phyloP scores from a whole-genome alignment of 1,284 basidiomycete species.

The Xanthoconium separans region DNA sequence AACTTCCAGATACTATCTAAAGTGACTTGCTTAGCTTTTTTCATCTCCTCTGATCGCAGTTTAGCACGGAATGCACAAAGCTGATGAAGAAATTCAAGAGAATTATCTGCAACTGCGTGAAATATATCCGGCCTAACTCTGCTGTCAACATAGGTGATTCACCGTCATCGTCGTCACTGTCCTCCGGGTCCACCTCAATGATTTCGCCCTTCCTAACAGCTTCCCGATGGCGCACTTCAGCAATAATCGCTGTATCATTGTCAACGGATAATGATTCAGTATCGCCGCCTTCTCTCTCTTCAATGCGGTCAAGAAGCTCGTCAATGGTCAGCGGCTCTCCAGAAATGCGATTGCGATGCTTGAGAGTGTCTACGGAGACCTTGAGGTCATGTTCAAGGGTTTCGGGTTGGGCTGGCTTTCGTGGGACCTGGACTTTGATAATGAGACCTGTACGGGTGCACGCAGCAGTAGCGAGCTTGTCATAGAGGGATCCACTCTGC shows the following conservation, averaged over 20 bases:
- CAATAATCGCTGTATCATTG: too few species aligned
- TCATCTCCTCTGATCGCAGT: background rate
- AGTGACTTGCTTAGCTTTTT: background rate
- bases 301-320: too few species aligned
- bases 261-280: too few species aligned
- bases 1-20: background rate
- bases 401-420: background rate
- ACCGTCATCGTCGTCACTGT: background rate
- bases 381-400: background rate
- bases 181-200: background rate
- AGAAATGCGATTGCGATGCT: background rate
- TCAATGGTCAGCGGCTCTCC: background rate
- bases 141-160: background rate
- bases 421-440: background rate
- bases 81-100: background rate
- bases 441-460: too few species aligned
- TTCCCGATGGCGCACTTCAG: too few species aligned
- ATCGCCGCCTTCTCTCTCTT: too few species aligned
- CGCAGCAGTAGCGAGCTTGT: too few species aligned
- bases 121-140: background rate
- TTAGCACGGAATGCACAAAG: background rate
- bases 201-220: background rate
- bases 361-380: background rate
- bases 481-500: too few species aligned
- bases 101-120: background rate